These are phyloP conservation scores for Suhomyces coccinellae DNA, from an alignment of 1,139 yeast species.

Conservation along the genomic window DNA sequence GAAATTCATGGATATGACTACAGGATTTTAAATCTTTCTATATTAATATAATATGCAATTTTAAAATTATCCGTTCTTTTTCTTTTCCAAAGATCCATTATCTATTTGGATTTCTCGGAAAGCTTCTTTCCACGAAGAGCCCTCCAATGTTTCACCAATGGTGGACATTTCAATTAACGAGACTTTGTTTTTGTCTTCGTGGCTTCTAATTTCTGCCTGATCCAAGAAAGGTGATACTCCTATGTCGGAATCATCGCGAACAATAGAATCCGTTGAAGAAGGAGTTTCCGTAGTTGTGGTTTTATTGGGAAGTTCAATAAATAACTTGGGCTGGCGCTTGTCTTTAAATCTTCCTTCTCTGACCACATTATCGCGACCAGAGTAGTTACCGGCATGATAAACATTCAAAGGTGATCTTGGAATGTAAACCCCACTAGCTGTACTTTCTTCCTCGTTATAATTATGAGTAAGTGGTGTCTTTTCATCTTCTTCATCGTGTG, in stretches of 20 bases:
- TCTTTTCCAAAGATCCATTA: background rate
- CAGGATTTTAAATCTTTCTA: background rate
- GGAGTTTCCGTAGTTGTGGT: constrained; percentile 6
- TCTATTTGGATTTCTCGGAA: constrained; percentile 21
- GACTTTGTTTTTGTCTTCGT: constrained; percentile 13
- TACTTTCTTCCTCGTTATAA: constrained; percentile 12
- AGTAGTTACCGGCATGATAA: constrained; percentile 20
- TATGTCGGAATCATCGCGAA: constrained; percentile 10
- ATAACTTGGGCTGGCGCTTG: constrained; percentile 20
- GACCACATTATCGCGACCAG: constrained; percentile 2
- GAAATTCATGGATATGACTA: too few relatives aligned
- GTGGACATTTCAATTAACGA: constrained; percentile 26
- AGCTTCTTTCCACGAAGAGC: constrained; percentile 32
- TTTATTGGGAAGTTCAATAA: constrained; percentile 21
- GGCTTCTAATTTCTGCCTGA: constrained; percentile 3
- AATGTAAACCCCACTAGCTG: constrained; percentile 29
- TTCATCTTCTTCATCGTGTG: constrained; percentile 6
- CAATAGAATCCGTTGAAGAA: constrained; percentile 3
- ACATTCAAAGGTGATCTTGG: constrained; percentile 35
- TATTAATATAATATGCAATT: background rate
- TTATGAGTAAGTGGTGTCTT: constrained; percentile 11
- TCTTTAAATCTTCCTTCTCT: background rate
- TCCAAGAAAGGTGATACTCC: constrained; percentile 14
- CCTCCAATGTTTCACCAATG: constrained; percentile 28
- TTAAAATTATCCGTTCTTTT: background rate